Evolutionary conservation across 2,329 filamentous ascomycete species (phyloP), one percentile per base, ranked within the genome.

Genomic region (Sporothrix inflata): DNA sequence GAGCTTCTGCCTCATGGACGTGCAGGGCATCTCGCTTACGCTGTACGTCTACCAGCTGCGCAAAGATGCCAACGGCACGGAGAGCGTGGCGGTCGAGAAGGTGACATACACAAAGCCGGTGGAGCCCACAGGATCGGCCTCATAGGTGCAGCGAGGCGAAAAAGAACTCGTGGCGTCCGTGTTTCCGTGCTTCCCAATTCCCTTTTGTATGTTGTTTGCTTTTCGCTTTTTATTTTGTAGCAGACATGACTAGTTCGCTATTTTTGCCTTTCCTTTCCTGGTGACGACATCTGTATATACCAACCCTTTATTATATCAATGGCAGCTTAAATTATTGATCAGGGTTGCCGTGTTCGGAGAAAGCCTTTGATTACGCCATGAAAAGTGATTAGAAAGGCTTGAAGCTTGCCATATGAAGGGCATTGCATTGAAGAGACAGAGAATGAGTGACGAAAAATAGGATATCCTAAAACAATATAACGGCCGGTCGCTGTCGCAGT

Each of bases 1-100:
- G 34, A 97, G 94, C 80, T 98, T 98, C 82, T 97, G 96, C 79
- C 83, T 98, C 81, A 98, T 98, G 95, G 95, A 98, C 87, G 93
- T 97, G 47, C 95, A 98, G 88, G 95, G 95, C 42, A 97, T 98
- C 80, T 97, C 97, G 19, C 87, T 98, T 76, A 97, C 97, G 73
- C 86, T 98, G 67, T 98, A 98, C 81, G 95, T 98, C 70, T 98
- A 98, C 80, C 92, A 94, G 80, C 82, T 94, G 78, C 89, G 91
- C 80, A 94, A 91, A 79, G 92, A 94, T 77, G 90, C 88, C 72
- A 90, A 92, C 76, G 92, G 92, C 19, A 88, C 88, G 47, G 92
- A 94, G 81, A 94, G 91, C 73, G 92, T 95, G 61, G 91, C 91
- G 19, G 92, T 95, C 55, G 92, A 95, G 81, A 95, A 95, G 84